Evolutionary conservation across 306 rosid genomes (phyloP).

Genomic region (Macrotyloma uniflorum): DNA sequence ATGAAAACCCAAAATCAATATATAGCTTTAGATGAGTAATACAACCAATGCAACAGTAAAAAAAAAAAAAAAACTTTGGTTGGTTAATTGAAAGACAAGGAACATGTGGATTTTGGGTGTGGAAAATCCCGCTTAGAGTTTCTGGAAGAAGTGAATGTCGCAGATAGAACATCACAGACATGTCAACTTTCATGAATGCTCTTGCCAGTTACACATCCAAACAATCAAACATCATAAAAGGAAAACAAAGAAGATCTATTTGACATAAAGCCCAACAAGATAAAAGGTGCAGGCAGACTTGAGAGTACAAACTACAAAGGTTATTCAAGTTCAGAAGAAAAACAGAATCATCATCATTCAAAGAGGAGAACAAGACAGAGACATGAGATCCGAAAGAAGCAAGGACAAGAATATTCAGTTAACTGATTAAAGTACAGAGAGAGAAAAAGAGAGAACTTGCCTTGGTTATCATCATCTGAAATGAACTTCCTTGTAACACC

Average conservation of each 20-base stretch:
- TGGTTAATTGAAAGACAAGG: background rate
- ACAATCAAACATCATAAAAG: background rate
- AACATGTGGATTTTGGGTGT: background rate
- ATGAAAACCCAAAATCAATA: slow-evolving; percentile 7
- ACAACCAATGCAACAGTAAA: background rate
- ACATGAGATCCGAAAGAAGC: slow-evolving; percentile 20
- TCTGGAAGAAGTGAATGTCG: background rate
- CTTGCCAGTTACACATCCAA: background rate
- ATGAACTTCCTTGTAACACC: background rate
- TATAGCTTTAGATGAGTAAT: background rate
- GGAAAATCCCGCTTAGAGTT: background rate
- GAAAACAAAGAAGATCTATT: background rate
- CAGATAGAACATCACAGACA: background rate
- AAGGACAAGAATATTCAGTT: slow-evolving; percentile 22
- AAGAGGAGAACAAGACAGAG: background rate
- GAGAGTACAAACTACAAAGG: background rate
- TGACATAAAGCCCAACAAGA: background rate
- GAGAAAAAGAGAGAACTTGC: slow-evolving; percentile 29
- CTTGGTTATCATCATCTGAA: slow-evolving; percentile 23
- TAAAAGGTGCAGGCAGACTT: background rate
- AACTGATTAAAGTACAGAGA: background rate
- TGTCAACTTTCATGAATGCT: background rate
- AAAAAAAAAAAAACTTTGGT: slow-evolving; percentile 4
- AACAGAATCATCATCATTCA: background rate
- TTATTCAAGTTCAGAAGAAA: background rate